phyloP scores from a whole-genome alignment of 2,329 filamentous ascomycete species.

The Didymosphaeria variabile region DNA sequence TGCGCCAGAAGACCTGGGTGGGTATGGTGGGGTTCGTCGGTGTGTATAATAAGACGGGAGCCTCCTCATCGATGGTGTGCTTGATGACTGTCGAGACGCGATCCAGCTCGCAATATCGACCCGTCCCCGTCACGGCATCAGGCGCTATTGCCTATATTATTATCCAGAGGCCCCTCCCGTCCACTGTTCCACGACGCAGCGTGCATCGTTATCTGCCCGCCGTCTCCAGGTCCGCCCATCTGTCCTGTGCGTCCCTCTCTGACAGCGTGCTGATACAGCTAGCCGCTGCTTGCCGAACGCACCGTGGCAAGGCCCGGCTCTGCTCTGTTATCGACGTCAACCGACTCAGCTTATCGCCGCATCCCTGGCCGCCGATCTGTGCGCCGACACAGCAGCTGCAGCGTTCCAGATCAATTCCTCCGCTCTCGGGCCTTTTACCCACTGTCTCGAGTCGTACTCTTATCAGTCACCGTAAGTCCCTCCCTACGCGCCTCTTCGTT shows the following conservation, averaged over 20 bases:
- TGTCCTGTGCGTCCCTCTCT: conserved; percentile 25
- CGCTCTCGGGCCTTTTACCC: conserved; percentile 21
- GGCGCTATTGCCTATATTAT: conserved; percentile 4
- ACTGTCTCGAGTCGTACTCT: conserved; percentile 36
- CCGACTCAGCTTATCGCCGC: conserved; percentile 39
- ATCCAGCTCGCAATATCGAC: conserved; percentile 40
- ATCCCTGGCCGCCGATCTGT: conserved; percentile 20
- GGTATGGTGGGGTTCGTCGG: conserved; percentile 24
- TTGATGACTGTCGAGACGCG: conserved; percentile 39
- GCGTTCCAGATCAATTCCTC: conserved; percentile 18
- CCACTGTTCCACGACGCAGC: not conserved
- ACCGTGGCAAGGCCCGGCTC: conserved; percentile 46
- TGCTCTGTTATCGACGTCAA: conserved; percentile 21
- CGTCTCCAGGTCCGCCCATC: not conserved
- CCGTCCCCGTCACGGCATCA: conserved; percentile 27
- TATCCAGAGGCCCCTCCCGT: not conserved
- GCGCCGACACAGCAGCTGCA: conserved; percentile 18
- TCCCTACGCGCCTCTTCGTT: conserved; percentile 9
- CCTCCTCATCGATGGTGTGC: conserved; percentile 44
- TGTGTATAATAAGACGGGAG: conserved; percentile 25
- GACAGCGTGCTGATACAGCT: conserved; percentile 22
- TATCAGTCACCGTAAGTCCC: conserved; percentile 35
- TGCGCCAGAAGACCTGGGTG: conserved; percentile 12
- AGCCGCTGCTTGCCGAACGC: conserved; percentile 42
- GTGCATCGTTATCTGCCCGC: not conserved